Evolutionary conservation across 768 basidiomycete genomes (phyloP), one percentile per base, ranked within the genome.

Genomic region (Ramaria rubella): DNA sequence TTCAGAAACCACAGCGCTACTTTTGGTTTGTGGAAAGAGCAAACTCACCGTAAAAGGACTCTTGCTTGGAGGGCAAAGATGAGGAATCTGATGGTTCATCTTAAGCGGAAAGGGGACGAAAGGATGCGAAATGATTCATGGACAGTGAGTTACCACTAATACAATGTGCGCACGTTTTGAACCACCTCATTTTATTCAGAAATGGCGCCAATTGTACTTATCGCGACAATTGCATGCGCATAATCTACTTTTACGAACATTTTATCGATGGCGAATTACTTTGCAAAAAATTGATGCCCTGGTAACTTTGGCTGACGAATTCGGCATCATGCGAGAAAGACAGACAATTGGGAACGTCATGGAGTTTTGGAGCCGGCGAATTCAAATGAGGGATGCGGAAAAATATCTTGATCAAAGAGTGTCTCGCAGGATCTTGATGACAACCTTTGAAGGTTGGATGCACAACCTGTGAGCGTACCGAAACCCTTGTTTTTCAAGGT

Each of bases 1-100:
- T 67, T 67, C 15, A 79, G 78, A 30, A 68, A 67, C 51, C 65
- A 82, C 46, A 77, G 71, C 51, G 62, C 65, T 3, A 69, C 72
- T 14, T 63, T 88, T 49, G 52, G 62, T 7, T 49, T 67, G 3
- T 93, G 90, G 90, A 77, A 75, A 58, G 60, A 63, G 26, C 79
- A 70, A 60, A 67, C 81, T 4, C 79, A 75, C 60, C 75, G 81
- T 62, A 81, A 75, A 62, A 74, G 77, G 63, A 82, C 84, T 63
- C 65, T 72, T 23, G 73, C 75, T 55, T 87, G 85, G 85, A 78
- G 83, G 29, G 71, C 79, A 48, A 84, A 79, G 50, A 89, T 89
- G 86, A 83, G 86, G 27, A 62, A 71, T 60, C 85, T 80, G 65
- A 88, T 89, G 81, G 81, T 79, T 63, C 65, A 68, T 11, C 71